phyloP scores from a whole-genome alignment of 257 asterid species.

The Ballota nigra region DNA sequence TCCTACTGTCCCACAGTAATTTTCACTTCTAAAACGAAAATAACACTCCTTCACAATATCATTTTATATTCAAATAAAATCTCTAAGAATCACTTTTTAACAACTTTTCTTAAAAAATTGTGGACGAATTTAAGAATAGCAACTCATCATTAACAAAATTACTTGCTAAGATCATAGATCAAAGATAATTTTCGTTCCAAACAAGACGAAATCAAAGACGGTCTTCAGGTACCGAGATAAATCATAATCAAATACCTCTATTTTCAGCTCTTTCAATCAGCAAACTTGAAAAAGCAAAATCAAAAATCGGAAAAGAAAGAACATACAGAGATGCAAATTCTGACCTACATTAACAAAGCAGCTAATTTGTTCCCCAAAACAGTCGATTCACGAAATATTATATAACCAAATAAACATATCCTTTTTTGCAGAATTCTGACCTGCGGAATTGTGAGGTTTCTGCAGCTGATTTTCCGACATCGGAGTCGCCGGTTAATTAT shows the following conservation, averaged over 20 bases:
- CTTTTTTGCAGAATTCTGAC: slow-evolving; percentile 15
- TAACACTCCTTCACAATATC: no score
- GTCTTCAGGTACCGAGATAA: neutral
- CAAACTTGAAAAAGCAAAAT: neutral
- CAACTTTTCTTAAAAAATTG: no score
- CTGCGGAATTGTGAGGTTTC: slow-evolving; percentile 19
- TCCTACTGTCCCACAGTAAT: no score
- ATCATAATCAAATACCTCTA: neutral
- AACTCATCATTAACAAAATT: slow-evolving; percentile 3
- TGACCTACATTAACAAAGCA: neutral
- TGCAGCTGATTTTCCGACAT: slow-evolving; percentile 31
- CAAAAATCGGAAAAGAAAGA: neutral
- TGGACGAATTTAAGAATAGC: no score
- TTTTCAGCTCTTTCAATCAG: neutral
- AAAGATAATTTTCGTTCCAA: neutral
- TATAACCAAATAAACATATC: neutral
- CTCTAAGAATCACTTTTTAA: no score
- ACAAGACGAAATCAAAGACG: neutral
- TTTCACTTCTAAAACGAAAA: no score
- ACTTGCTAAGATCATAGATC: neutral
- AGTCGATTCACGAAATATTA: neutral
- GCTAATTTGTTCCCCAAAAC: slow-evolving; percentile 12
- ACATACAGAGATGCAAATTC: neutral
- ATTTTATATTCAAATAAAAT: no score
- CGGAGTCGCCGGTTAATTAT: neutral